Base-by-base conservation (phyloP, 139 green algal species). In the Chlamydomonas sp. region DNA sequence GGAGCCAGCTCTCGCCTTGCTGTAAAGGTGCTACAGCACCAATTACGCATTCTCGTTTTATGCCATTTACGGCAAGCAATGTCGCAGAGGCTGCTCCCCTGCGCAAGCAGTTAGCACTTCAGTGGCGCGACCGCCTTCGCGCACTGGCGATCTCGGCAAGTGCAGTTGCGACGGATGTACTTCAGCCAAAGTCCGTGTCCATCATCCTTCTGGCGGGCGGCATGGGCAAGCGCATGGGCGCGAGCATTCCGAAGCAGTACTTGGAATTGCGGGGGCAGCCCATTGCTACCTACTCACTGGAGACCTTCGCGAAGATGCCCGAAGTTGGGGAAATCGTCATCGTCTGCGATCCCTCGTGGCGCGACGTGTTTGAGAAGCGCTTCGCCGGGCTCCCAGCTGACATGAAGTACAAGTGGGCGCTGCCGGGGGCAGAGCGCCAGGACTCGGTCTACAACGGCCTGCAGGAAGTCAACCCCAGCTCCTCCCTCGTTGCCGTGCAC, bases 181-280 rank as follows among this genome's bases (percentile, higher is more conserved):
- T 93, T 5, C 67, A 80, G 17, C 79, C 84, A 18, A 87, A 74
- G 31, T 91, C 89, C 62, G 96, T 99, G 7, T 97, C 93, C 85
- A 88, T 99, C 2, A 90, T 99, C 6, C 92, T 99, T 8, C 90
- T 99, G 20, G 95, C 97, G 31, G 97, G 97, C 15, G 97, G 97
- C 61, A 95, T 98, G 49, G 97, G 97, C 88, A 99, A 99, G 91
- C 95, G 97, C 63, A 99, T 99, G 97, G 97, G 97, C 80, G 97
- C 98, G 1, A 72, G 90, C 80, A 99, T 99, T 78, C 98, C 98
- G 57, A 99, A 99, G 93, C 98, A 99, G 91, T 99, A 99, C 89
- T 93, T 99, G 1, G 91, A 97, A 17, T 90, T 99, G 6, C 77
- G 89, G 18, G 97, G 96, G 4, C 92, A 96, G 90, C 92, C 97